Percentiles rank a stretch among this genome's conserved stretches.
phyloP scores from a whole-genome alignment of 2,329 filamentous ascomycete genomes.

The Colletotrichum acutatum region DNA sequence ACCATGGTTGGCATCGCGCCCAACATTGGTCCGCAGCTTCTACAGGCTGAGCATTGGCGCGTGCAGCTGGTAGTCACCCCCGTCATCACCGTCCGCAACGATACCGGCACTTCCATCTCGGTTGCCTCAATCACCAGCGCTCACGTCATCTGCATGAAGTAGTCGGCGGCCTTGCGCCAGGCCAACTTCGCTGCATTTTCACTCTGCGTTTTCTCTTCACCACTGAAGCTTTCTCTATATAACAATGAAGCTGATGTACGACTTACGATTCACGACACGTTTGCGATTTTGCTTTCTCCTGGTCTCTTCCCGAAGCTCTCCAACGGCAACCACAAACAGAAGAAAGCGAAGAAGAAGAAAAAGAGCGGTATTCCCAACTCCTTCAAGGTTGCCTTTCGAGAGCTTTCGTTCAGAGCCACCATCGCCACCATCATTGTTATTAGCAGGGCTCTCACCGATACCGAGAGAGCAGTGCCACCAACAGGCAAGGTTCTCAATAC shows the following conservation, averaged over 20 bases:
- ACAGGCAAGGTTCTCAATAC: not conserved
- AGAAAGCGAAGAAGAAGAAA: not conserved
- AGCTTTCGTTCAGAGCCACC: not conserved
- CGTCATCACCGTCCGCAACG: slow-evolving; percentile 64
- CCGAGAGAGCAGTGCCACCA: not conserved
- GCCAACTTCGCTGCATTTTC: not conserved
- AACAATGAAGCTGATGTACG: not conserved
- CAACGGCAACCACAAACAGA: not conserved
- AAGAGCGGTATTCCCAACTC: not conserved
- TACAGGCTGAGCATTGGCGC: slow-evolving; percentile 63
- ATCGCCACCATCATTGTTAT: not conserved
- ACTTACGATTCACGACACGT: not conserved
- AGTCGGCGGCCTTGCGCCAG: not conserved
- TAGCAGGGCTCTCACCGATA: not conserved
- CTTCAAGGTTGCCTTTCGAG: not conserved
- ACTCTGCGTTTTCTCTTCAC: not conserved
- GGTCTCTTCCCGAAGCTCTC: not conserved
- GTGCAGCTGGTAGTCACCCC: slow-evolving; percentile 66
- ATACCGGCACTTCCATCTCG: slow-evolving; percentile 56
- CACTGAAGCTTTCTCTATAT: not conserved
- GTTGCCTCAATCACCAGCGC: slow-evolving; percentile 57
- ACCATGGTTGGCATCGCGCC: slow-evolving; percentile 61
- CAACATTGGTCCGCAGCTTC: slow-evolving; percentile 49
- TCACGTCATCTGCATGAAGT: slow-evolving; percentile 59
- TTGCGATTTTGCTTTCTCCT: not conserved